A percentile compares a stretch with the other conserved stretches of the same genome.
Conservation (phyloP, 768 basidiomycete species). For the Cystobasidium onofrii region DNA sequence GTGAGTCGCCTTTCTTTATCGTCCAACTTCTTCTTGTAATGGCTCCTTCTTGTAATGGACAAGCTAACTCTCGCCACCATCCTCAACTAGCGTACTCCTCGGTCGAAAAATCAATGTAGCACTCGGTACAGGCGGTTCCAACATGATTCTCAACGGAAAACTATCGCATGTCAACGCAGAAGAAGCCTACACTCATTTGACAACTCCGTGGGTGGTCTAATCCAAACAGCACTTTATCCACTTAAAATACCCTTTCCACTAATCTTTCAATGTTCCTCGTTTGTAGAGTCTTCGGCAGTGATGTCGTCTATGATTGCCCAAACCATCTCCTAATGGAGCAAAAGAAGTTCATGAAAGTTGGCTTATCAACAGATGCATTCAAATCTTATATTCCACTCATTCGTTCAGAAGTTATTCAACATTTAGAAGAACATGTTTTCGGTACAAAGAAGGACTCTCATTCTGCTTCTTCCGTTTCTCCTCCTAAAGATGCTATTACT, state of each 20-base stretch:
- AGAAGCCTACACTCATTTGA: constrained; percentile 66
- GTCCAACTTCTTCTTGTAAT: too few species aligned
- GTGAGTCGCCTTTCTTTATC: constrained; percentile 24
- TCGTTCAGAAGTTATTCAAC: constrained; percentile 35
- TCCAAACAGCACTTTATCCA: neutral
- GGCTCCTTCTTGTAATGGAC: too few species aligned
- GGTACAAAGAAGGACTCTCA: constrained; percentile 13
- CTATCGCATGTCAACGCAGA: constrained; percentile 86
- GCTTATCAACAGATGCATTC: constrained; percentile 84
- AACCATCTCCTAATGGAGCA: constrained; percentile 98
- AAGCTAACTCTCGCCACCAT: neutral
- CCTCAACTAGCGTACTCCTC: constrained; percentile 53
- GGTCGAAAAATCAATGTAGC: constrained; percentile 86
- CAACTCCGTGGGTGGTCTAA: constrained; percentile 46
- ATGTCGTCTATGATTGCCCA: constrained; percentile 93
- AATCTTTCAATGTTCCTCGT: neutral
- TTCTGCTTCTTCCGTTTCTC: neutral
- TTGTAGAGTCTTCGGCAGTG: constrained; percentile 72
- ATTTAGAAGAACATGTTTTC: constrained; percentile 36
- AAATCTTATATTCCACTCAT: constrained; percentile 58
- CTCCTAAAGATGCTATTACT: constrained; percentile 58
- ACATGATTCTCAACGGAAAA: constrained; percentile 90
- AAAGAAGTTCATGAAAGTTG: constrained; percentile 88
- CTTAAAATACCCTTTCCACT: neutral
- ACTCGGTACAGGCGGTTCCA: constrained; percentile 81